phyloP scores from a whole-genome alignment of 352 stramenopile species.

The Phytopythium litorale region DNA sequence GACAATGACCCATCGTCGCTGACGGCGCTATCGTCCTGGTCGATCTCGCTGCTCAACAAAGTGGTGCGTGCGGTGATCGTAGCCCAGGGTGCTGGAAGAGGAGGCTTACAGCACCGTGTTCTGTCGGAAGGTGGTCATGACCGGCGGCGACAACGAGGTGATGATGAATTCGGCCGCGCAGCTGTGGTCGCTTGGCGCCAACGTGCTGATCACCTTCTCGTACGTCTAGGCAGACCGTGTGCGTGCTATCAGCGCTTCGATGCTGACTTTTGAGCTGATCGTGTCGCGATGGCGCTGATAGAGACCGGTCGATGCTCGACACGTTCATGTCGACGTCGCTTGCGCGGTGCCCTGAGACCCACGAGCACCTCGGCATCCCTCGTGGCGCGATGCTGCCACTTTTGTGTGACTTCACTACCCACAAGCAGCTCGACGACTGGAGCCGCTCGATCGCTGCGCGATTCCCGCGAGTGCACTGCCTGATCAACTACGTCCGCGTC shows the following conservation, averaged over 20 bases:
- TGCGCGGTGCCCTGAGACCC: conserved; percentile 38
- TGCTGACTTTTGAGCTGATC: not conserved
- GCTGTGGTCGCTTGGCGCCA: conserved; percentile 62
- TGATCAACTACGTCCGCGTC: conserved; percentile 57
- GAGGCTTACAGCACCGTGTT: not conserved
- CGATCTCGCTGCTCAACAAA: not conserved
- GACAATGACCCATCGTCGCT: not conserved
- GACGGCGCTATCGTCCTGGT: not conserved
- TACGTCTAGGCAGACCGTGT: conserved; percentile 14
- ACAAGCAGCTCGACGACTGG: conserved; percentile 54
- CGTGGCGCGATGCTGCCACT: conserved; percentile 58
- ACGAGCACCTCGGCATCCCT: conserved; percentile 25
- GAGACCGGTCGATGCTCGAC: conserved; percentile 37
- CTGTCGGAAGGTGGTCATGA: conserved; percentile 52
- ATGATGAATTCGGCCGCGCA: conserved; percentile 51
- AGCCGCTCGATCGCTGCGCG: conserved; percentile 47
- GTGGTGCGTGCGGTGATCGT: not conserved
- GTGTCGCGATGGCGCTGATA: conserved; percentile 8
- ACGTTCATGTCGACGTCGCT: conserved; percentile 54
- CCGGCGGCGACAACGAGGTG: conserved; percentile 43
- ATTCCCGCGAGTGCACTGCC: conserved; percentile 58
- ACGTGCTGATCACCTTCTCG: conserved; percentile 62
- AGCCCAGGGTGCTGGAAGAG: not conserved
- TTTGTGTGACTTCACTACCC: conserved; percentile 40
- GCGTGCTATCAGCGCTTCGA: not conserved